A percentile compares a stretch with the other conserved stretches of the same genome.
These are phyloP conservation scores for Noccaea caerulescens DNA, from an alignment of 345 rosid species.

Conservation along the genomic window DNA sequence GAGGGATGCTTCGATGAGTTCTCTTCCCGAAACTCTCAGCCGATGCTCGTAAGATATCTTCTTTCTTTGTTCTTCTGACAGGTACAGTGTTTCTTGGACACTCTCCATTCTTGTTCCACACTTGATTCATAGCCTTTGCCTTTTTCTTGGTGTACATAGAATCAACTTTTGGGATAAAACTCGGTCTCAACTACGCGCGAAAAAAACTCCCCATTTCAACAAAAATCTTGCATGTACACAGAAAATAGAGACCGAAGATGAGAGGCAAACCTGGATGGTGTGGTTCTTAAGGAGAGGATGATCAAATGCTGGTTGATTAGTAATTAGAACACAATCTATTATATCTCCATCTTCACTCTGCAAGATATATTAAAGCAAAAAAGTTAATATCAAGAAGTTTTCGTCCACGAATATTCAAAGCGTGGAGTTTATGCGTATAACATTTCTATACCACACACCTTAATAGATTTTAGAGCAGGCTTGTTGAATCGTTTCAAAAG, in stretches of 20 bases:
- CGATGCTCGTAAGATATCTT: too few species aligned
- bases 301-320: slow-evolving; percentile 37
- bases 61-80: too few species aligned
- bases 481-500: slow-evolving; percentile 54
- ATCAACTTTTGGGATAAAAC: background rate
- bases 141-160: background rate
- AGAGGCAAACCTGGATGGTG: slow-evolving; percentile 39
- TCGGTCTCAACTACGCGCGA: background rate
- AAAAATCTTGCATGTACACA: background rate
- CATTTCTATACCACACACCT: slow-evolving; percentile 40
- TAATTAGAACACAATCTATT: slow-evolving; percentile 38
- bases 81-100: too few species aligned
- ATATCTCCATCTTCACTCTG: slow-evolving; percentile 31
- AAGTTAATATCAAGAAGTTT: too few species aligned
- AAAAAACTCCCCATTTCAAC: background rate
- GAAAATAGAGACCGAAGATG: background rate
- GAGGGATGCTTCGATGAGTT: background rate
- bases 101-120: too few species aligned
- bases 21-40: too few species aligned
- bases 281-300: slow-evolving; percentile 43
- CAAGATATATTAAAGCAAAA: too few species aligned
- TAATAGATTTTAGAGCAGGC: slow-evolving; percentile 59
- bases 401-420: too few species aligned
- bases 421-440: background rate
- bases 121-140: too few species aligned